Evolutionary conservation across 2,329 filamentous ascomycete species (phyloP).

Genomic region (Diaporthe amygdali): DNA sequence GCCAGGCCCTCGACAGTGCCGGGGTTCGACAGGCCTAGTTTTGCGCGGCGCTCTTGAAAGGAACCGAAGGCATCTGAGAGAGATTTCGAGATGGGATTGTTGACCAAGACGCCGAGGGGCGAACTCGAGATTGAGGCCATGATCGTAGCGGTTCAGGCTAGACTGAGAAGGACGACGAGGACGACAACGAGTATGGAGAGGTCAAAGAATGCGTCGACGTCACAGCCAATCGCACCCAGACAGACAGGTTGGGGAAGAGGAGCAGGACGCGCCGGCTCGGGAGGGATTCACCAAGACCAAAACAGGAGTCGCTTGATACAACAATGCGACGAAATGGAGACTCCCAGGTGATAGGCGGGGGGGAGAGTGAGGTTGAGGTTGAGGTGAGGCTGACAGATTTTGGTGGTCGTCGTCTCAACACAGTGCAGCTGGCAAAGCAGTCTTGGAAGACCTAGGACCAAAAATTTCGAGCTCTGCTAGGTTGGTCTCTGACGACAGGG

Average conservation of each 20-base stretch:
- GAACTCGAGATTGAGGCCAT: conserved; percentile 56
- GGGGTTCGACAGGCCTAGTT: conserved; percentile 88
- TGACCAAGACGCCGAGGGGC: conserved; percentile 70
- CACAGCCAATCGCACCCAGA: conserved; percentile 20
- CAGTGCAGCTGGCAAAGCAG: conserved; percentile 5
- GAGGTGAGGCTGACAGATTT: conserved; percentile 20
- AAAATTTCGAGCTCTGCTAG: conserved; percentile 27
- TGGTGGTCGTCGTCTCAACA: conserved; percentile 12
- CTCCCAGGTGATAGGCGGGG: background rate
- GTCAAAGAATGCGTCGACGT: conserved; percentile 31
- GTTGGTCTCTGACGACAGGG: conserved; percentile 25
- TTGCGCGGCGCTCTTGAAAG: conserved; percentile 85
- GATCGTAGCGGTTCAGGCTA: conserved; percentile 33
- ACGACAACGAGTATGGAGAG: conserved; percentile 29
- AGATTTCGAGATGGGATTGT: conserved; percentile 74
- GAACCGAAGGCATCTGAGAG: conserved; percentile 79
- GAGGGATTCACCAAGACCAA: conserved; percentile 8
- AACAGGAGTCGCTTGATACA: background rate
- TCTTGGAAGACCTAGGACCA: conserved; percentile 21
- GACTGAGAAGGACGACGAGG: background rate
- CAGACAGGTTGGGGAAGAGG: background rate
- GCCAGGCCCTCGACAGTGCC: conserved; percentile 86
- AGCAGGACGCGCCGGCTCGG: conserved; percentile 1
- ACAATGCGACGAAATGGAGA: background rate
- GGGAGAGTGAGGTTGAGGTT: background rate